Base-by-base conservation (phyloP, 2,329 filamentous ascomycete genomes). In the Sporothrix variecibatus region DNA sequence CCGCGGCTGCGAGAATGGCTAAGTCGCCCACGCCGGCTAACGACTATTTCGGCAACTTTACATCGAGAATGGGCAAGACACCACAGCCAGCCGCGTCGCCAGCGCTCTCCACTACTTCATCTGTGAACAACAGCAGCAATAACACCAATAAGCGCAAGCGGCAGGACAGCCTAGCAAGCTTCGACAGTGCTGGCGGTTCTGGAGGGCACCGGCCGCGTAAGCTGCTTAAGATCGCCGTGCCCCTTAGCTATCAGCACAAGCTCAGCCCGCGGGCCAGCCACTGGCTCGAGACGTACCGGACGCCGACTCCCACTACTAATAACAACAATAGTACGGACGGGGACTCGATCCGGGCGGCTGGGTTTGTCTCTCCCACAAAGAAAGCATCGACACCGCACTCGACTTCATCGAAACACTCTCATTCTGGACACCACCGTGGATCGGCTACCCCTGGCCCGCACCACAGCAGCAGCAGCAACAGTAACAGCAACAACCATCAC, bases 161-260 rank as follows among this genome's bases (percentile, higher is more conserved):
- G 26, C 64, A 69, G 17, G 73, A 74, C 53, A 60, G 43, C 70
- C 51, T 15, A 1, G 65, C 53, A 28, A 15, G 49, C 7, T 38
- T 26, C 11, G 51, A 65, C 49, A 40, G 72, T 58, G 8, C 23
- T 12, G 53, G 20, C 23, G 9, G 11, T 20, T 49, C 23, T 34
- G 56, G 51, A 43, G 69, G 7, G 58, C 70, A 38, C 34, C 78
- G 79, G 23, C 78, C 78, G 1, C 80, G 79, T 75, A 82, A 82
- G 74, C 56, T 80, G 17, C 53, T 77, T 34, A 78, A 76, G 62
- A 74, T 77, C 12, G 15, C 49, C 1, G 51, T 78, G 62, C 75
- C 74, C 23, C 26, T 53, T 1, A 70, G 60, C 64, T 77, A 77
- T 40, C 73, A 72, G 23, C 31, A 53, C 53, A 72, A 72, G 65